Evolutionary conservation across 2,329 filamentous ascomycete species (phyloP).

Genomic region (Fusarium subtropicale): DNA sequence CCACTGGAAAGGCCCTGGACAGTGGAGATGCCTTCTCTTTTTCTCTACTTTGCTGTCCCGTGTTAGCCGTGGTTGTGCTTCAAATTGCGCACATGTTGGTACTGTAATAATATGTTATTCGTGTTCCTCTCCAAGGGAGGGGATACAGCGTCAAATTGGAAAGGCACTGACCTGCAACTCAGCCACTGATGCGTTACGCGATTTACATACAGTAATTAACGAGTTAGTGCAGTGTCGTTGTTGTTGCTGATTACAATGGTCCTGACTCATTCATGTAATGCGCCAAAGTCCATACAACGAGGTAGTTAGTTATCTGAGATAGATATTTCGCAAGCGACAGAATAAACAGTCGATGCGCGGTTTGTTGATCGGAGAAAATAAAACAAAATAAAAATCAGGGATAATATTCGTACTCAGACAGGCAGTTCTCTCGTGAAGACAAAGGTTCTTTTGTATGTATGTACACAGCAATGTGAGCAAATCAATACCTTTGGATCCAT

Average conservation of each 20-base stretch:
- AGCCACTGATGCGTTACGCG: conserved; percentile 34
- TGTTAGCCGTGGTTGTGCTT: conserved; percentile 33
- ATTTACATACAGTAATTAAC: conserved; percentile 4
- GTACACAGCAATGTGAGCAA: not conserved
- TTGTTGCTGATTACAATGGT: not conserved
- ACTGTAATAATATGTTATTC: conserved; percentile 32
- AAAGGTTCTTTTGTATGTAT: conserved; percentile 2
- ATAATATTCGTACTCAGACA: conserved; percentile 7
- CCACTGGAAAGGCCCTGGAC: conserved; percentile 33
- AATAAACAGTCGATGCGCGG: not conserved
- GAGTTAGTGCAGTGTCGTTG: not conserved
- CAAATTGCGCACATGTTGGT: conserved; percentile 22
- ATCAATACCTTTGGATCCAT: conserved; percentile 4
- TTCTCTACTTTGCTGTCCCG: conserved; percentile 35
- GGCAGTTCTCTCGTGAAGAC: not conserved
- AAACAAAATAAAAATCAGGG: not conserved
- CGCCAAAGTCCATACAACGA: not conserved
- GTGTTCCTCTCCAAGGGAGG: conserved; percentile 8
- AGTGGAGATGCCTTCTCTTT: conserved; percentile 37
- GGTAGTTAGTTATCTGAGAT: not conserved
- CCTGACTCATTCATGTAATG: conserved; percentile 13
- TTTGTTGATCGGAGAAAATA: not conserved
- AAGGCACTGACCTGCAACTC: conserved; percentile 2
- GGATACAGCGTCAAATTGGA: conserved; percentile 15
- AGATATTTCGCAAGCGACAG: not conserved